phyloP scores from a whole-genome alignment of 345 rosid species.

The Salix exigua region DNA sequence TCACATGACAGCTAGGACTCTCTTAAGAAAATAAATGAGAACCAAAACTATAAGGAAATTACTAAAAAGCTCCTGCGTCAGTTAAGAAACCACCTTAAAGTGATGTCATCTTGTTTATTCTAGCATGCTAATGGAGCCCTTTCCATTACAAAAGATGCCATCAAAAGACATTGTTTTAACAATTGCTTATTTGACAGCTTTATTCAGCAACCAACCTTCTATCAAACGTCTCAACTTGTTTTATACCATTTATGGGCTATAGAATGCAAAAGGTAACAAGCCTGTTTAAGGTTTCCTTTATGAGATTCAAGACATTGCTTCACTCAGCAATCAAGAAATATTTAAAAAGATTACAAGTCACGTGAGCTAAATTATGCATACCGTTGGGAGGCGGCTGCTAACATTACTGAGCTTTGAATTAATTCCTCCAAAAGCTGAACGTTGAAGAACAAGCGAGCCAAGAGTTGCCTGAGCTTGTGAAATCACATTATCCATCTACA shows the following conservation, averaged over 20 bases:
- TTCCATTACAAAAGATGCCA: background rate
- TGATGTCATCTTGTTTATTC: background rate
- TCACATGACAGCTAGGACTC: no score
- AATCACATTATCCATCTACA: constrained; percentile 89
- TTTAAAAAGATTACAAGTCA: background rate
- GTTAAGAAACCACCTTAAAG: background rate
- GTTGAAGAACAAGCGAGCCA: constrained; percentile 76
- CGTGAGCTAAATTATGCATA: constrained; percentile 22
- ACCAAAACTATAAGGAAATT: no score
- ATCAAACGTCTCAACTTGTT: background rate
- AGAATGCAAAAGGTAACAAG: background rate
- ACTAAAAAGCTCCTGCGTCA: no score
- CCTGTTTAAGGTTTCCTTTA: background rate
- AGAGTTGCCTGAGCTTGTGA: constrained; percentile 97
- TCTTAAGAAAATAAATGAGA: no score
- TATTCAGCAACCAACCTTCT: background rate
- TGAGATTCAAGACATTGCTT: background rate
- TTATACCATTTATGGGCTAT: background rate
- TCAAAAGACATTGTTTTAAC: background rate
- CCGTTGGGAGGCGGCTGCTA: constrained; percentile 90
- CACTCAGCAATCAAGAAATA: background rate
- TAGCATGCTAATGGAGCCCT: background rate
- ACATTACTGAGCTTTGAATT: constrained; percentile 90
- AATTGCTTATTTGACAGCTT: background rate
- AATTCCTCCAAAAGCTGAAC: constrained; percentile 89